Percentiles rank a stretch among this genome's conserved stretches.
Conservation (phyloP, 192 early-diverging fungal species). For the Coemansia sp. region DNA sequence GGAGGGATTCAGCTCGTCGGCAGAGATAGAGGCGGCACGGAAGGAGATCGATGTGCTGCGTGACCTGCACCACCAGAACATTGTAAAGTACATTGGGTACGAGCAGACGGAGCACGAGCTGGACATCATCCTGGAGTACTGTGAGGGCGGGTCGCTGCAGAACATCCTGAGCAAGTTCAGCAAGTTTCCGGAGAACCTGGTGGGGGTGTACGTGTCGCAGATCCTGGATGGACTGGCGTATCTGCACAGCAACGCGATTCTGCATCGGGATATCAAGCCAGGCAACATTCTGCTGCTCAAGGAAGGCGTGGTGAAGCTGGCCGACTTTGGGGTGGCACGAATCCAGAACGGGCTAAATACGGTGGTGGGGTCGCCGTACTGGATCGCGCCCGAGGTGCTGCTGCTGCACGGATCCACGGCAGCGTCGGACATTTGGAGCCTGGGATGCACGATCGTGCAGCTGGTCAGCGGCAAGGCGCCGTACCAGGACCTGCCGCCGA, state of each 20-base stretch:
- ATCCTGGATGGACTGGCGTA: constrained; percentile 54
- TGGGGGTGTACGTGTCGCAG: constrained; percentile 66
- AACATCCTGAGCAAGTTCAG: constrained; percentile 69
- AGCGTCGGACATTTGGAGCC: constrained; percentile 69
- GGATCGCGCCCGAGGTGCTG: constrained; percentile 75
- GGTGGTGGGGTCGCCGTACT: constrained; percentile 70
- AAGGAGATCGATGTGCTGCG: constrained; percentile 83
- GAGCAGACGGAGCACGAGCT: constrained; percentile 65
- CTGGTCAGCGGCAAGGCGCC: constrained; percentile 67
- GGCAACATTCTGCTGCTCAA: constrained; percentile 69
- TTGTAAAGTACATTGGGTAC: constrained; percentile 71
- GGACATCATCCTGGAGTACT: constrained; percentile 83
- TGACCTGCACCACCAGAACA: constrained; percentile 64
- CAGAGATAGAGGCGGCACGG: constrained; percentile 59
- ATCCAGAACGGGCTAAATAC: constrained; percentile 63
- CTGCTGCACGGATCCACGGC: constrained; percentile 64
- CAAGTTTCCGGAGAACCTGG: constrained; percentile 66
- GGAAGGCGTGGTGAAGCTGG: constrained; percentile 68
- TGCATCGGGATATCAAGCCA: constrained; percentile 60
- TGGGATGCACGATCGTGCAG: constrained; percentile 70
- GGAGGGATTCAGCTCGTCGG: constrained; percentile 56
- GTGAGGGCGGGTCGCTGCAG: constrained; percentile 70
- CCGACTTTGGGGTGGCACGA: constrained; percentile 71
- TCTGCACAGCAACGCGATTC: constrained; percentile 54
- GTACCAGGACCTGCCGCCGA: constrained; percentile 63